These are phyloP conservation scores for Hypoxylon sp. DNA, from an alignment of 2,329 filamentous ascomycete genomes.

Conservation along the genomic window DNA sequence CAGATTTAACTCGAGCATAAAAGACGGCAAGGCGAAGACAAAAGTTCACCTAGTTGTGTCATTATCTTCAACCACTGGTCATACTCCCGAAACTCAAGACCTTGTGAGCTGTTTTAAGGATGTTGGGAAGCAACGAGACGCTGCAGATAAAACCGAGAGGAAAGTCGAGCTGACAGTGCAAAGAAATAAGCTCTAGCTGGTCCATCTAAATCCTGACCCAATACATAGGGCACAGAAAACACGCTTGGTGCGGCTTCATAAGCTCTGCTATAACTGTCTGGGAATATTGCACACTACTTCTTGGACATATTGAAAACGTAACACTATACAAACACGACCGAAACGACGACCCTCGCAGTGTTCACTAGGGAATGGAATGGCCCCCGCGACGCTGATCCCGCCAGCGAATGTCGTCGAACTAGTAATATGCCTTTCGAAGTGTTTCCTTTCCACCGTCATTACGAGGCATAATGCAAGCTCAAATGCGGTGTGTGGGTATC, in stretches of 20 bases:
- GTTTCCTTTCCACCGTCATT: constrained; percentile 36
- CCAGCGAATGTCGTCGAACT: constrained; percentile 46
- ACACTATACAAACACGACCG: constrained; percentile 35
- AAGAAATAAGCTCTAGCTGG: constrained; percentile 28
- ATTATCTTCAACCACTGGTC: constrained; percentile 43
- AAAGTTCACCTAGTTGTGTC: constrained; percentile 49
- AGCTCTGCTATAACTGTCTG: constrained; percentile 23
- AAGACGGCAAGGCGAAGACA: constrained; percentile 50
- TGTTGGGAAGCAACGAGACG: constrained; percentile 48
- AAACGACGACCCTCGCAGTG: constrained; percentile 36
- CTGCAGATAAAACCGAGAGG: constrained; percentile 34
- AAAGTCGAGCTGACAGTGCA: constrained; percentile 49
- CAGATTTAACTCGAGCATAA: constrained; percentile 46
- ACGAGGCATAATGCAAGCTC: constrained; percentile 48
- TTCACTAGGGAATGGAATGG: constrained; percentile 35
- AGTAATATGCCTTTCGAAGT: constrained; percentile 43
- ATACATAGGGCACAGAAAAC: constrained; percentile 16
- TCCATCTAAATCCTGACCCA: constrained; percentile 15
- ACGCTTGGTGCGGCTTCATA: constrained; percentile 34
- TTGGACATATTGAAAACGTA: constrained; percentile 27
- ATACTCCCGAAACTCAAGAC: constrained; percentile 43
- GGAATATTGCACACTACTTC: constrained; percentile 26
- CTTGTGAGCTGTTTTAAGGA: constrained; percentile 49
- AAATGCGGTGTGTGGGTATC: constrained; percentile 51
- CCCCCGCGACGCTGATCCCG: constrained; percentile 42